These are phyloP conservation scores for Phialemonium atrogriseum DNA, from an alignment of 2,329 filamentous ascomycete species.

Conservation along the genomic window DNA sequence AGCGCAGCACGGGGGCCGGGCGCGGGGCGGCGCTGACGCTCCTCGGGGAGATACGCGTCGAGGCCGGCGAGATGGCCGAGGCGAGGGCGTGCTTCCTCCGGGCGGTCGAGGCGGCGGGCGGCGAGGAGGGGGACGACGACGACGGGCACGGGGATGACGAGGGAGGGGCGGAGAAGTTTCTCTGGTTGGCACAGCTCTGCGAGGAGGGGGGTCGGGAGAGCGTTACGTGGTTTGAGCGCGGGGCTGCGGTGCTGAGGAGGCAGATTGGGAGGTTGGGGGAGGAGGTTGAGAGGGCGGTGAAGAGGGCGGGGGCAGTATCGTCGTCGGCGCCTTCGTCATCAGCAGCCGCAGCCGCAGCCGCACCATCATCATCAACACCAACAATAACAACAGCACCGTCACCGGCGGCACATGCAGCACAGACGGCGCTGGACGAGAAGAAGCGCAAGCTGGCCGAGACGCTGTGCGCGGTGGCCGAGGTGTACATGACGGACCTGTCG, in stretches of 20 bases:
- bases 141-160: constrained; percentile 63
- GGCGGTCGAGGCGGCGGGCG: constrained; percentile 67
- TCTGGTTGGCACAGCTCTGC: constrained; percentile 88
- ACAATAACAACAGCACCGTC: constrained; percentile 2
- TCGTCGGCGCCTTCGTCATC: no score
- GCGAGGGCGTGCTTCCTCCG: constrained; percentile 65
- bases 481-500: constrained; percentile 98
- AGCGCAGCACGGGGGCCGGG: constrained; percentile 38
- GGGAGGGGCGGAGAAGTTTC: constrained; percentile 85
- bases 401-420: neutral
- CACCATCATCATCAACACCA: constrained; percentile 15
- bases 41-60: constrained; percentile 73
- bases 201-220: constrained; percentile 59
- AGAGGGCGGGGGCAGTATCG: no score
- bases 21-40: constrained; percentile 61
- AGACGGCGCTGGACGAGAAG: constrained; percentile 51
- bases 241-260: constrained; percentile 62
- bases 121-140: constrained; percentile 67
- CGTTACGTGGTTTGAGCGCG: constrained; percentile 59
- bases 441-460: constrained; percentile 77
- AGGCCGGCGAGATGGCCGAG: constrained; percentile 70
- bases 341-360: constrained; percentile 23
- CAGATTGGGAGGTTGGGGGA: constrained; percentile 60
- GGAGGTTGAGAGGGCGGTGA: constrained; percentile 12
- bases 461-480: constrained; percentile 89